Conservation (phyloP, 441 rosid genomes). For the Corymbia calophylla region DNA sequence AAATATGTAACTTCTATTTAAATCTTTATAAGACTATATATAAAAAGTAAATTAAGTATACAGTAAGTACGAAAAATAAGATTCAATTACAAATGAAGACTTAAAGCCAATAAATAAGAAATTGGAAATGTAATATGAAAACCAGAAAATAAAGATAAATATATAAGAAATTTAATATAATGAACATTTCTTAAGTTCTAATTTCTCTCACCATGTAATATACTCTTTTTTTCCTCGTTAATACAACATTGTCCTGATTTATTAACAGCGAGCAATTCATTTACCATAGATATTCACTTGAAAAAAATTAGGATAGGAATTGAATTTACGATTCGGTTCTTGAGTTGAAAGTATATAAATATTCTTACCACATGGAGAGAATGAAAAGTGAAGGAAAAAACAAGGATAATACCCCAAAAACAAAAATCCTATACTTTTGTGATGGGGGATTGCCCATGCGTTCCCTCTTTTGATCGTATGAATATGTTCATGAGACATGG, state of each 20-base stretch:
- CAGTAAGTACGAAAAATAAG: not conserved
- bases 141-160: not conserved
- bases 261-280: not conserved
- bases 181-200: not conserved
- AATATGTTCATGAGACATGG: too few relatives aligned
- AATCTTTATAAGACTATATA: not conserved
- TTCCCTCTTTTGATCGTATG: too few relatives aligned
- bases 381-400: not conserved
- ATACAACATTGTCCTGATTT: not conserved
- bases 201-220: not conserved
- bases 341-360: not conserved
- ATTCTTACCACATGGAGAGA: not conserved
- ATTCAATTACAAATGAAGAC: not conserved
- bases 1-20: not conserved
- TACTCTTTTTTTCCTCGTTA: not conserved
- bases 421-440: not conserved
- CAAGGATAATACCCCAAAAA: not conserved
- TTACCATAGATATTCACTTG: not conserved
- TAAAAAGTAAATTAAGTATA: not conserved
- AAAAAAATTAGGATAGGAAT: not conserved
- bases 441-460: too few relatives aligned
- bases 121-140: not conserved
- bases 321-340: not conserved
- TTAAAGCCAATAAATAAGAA: not conserved
- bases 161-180: not conserved